Percentiles rank a stretch among this genome's conserved stretches.
These are phyloP conservation scores for Eucalyptus viminalis DNA, from an alignment of 345 rosid genomes.

Conservation along the genomic window DNA sequence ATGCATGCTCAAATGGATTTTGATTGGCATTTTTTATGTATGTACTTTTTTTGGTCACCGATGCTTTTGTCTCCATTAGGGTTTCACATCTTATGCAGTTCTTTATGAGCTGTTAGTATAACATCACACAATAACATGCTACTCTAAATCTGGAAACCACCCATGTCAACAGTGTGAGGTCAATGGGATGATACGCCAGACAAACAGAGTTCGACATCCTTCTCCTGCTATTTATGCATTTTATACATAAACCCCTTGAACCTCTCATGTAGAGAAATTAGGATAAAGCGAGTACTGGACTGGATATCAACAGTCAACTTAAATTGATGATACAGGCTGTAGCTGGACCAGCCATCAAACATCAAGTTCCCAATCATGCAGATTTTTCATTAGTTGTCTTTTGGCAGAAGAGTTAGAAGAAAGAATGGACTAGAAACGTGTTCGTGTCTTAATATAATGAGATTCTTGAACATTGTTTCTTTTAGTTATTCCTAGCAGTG, in stretches of 20 bases:
- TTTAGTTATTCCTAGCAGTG: neutral
- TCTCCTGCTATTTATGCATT: neutral
- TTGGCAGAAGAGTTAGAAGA: neutral
- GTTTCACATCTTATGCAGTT: neutral
- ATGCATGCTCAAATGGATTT: neutral
- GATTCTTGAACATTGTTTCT: neutral
- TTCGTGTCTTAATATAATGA: neutral
- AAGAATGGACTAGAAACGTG: neutral
- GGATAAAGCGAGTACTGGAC: neutral
- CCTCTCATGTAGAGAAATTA: neutral
- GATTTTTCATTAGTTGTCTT: neutral
- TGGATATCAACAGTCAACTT: neutral
- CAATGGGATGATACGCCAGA: neutral
- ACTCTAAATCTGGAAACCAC: neutral
- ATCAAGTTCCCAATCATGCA: neutral
- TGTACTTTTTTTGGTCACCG: neutral
- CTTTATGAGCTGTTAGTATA: neutral
- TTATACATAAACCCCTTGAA: neutral
- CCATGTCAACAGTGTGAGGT: neutral
- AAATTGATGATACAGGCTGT: neutral
- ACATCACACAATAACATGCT: neutral
- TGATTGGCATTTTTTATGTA: neutral
- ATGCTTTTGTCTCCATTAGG: neutral
- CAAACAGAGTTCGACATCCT: neutral
- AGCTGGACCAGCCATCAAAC: neutral